Conservation (phyloP, 1,284 basidiomycete genomes). For the Pisolithus thermaeus region DNA sequence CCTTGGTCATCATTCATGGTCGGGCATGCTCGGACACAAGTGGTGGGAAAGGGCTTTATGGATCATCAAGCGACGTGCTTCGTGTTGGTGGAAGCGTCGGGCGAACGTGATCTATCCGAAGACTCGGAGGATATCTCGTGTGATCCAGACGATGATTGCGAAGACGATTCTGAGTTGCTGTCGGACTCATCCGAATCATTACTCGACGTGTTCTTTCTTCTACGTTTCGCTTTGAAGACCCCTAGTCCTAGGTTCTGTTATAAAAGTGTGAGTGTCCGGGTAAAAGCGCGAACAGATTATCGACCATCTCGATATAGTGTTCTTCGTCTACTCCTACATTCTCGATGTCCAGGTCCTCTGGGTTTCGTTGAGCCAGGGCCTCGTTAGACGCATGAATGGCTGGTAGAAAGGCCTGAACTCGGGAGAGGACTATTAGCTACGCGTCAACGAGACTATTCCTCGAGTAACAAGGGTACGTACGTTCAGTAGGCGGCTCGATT, state of each 20-base stretch:
- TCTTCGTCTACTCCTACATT: constrained; percentile 40
- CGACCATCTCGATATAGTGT: constrained; percentile 62
- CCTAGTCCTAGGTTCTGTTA: constrained; percentile 59
- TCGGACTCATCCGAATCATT: constrained; percentile 8
- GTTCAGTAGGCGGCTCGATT: constrained; percentile 22
- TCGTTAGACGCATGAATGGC: constrained; percentile 58
- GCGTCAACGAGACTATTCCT: neutral
- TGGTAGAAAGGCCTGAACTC: constrained; percentile 60
- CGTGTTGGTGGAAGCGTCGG: constrained; percentile 25
- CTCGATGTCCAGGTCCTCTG: constrained; percentile 59
- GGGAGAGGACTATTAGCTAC: constrained; percentile 44
- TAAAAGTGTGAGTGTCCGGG: constrained; percentile 1
- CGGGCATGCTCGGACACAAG: constrained; percentile 17
- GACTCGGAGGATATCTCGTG: constrained; percentile 17
- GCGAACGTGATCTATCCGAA: constrained; percentile 17
- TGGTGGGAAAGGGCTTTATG: constrained; percentile 38
- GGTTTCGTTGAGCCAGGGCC: constrained; percentile 42
- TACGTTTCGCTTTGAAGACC: constrained; percentile 43
- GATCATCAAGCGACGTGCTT: constrained; percentile 34
- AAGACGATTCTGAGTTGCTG: constrained; percentile 13
- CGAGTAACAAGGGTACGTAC: constrained; percentile 23
- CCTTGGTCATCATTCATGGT: constrained; percentile 5
- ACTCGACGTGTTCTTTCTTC: neutral
- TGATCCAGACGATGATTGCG: constrained; percentile 21
- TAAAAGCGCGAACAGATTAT: constrained; percentile 13